These are phyloP conservation scores for Arachis monticola DNA, from an alignment of 331 rosid genomes.

Conservation along the genomic window DNA sequence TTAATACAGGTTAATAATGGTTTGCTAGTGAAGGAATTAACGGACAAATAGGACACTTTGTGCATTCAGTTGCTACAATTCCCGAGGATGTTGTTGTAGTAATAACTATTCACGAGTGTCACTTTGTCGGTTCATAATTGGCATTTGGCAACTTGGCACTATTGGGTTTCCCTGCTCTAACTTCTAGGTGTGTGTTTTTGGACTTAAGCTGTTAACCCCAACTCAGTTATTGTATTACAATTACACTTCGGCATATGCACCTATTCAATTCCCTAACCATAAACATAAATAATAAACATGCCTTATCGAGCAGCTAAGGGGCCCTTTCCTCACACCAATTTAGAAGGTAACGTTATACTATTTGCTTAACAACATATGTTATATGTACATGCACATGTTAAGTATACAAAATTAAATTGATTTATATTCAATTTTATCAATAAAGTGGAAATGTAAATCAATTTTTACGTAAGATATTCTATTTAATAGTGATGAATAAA, in stretches of 20 bases:
- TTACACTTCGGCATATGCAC: conserved; percentile 22
- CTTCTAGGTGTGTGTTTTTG: conserved; percentile 45
- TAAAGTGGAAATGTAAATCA: too few species aligned
- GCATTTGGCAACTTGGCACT: conserved; percentile 44
- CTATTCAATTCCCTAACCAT: neutral
- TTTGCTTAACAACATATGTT: too few species aligned
- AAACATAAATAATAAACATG: neutral
- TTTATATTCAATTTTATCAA: too few species aligned
- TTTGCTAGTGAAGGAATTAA: conserved; percentile 19
- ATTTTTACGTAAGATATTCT: too few species aligned
- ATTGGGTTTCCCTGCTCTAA: conserved; percentile 41
- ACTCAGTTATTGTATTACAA: neutral
- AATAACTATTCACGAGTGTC: conserved; percentile 53
- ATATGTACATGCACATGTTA: too few species aligned
- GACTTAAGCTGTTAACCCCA: conserved; percentile 46
- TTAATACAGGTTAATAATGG: neutral
- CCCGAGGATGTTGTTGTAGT: conserved; percentile 49
- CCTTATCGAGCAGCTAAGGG: conserved; percentile 39
- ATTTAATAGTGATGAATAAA: too few species aligned
- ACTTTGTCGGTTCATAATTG: conserved; percentile 51
- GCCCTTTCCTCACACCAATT: conserved; percentile 14
- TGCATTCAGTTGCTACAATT: conserved; percentile 54
- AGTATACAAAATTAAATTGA: too few species aligned
- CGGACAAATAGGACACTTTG: conserved; percentile 46
- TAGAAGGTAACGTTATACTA: neutral